Evolutionary conservation across 2,329 filamentous ascomycete genomes (phyloP), one percentile per base, ranked within the genome.

Genomic region (Stenocarpella maydis): DNA sequence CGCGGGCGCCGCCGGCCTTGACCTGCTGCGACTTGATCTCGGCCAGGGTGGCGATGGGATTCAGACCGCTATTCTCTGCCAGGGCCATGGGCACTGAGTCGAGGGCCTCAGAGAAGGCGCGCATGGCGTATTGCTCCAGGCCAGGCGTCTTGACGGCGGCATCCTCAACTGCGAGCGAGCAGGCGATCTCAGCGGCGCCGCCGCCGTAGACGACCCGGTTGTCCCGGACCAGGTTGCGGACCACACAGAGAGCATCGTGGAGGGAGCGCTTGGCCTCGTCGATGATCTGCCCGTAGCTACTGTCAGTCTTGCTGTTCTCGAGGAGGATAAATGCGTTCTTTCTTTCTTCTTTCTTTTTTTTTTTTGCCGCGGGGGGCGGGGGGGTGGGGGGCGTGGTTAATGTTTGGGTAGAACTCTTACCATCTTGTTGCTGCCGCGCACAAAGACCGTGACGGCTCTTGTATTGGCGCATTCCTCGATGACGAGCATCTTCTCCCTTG

Each of bases 401-500:
- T 4, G 34, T 2, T 10, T 34, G 31, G 31, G 9, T 17, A 37
- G 41, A 34, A 26, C 5, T 21, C 87, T 78, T 82, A 95, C 93
- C 96, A 99, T 99, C 87, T 98, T 99, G 88, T 99, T 99, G 86
- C 94, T 97, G 77, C 96, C 96, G 77, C 96, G 88, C 71, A 99
- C 93, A 81, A 99, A 99, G 67, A 97, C 90, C 3, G 96, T 99
- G 71, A 99, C 97, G 53, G 96, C 96, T 76, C 96, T 88, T 69
- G 94, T 97, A 85, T 99, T 99, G 77, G 97, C 96, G 79, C 96
- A 99, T 83, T 99, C 96, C 84, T 99, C 97, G 76, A 99, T 99
- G 69, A 99, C 93, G 76, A 99, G 86, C 96, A 99, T 99, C 89
- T 99, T 98, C 83, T 99, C 96, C 78, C 96, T 89, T 52, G 96